Evolutionary conservation across 176 grass and related monocot species (phyloP), one percentile per base, ranked within the genome.

Genomic region (Oryza officinalis): DNA sequence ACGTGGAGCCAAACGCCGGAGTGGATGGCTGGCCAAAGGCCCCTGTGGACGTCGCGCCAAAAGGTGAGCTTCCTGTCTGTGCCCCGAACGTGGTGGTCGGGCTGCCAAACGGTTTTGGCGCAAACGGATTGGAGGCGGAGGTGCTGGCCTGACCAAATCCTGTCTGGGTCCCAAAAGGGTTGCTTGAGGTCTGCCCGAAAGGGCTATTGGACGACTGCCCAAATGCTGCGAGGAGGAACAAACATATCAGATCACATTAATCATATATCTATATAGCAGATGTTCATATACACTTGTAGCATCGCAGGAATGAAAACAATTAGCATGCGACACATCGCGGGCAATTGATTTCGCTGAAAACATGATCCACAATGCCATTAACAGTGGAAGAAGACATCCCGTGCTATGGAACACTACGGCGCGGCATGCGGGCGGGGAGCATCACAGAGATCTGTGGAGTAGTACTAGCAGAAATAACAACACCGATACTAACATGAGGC

Each of bases 41-140:
- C 17, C 88, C 92, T 12, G 92, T 88, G 6, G 88, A 87, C 5
- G 85, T 83, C 71, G 76, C 73, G 3, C 90, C 92, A 25, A 97
- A 94, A 20, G 81, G 80, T 5, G 92, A 94, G 88, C 75, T 76
- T 68, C 81, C 87, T 1, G 90, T 80, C 72, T 87, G 94, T 4
- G 86, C 83, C 38, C 88, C 90, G 2, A 97, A 94, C 28, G 86
- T 50, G 4, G 78, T 74, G 27, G 82, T 82, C 3, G 88, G 86
- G 82, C 92, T 92, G 65, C 92, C 94, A 80, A 97, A 97, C 0
- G 90, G 95, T 70, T 88, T 97, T 0, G 90, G 90, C 0, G 92
- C 90, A 33, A 97, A 97, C 13, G 92, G 92, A 30, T 97, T 94
- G 86, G 50, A 91, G 49, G 79, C 22, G 37, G 78, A 26, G 28